Percentiles rank a stretch among this genome's conserved stretches.
Evolutionary conservation across 2,329 filamentous ascomycete genomes (phyloP).

Genomic region (Pezicula neosporulosa): DNA sequence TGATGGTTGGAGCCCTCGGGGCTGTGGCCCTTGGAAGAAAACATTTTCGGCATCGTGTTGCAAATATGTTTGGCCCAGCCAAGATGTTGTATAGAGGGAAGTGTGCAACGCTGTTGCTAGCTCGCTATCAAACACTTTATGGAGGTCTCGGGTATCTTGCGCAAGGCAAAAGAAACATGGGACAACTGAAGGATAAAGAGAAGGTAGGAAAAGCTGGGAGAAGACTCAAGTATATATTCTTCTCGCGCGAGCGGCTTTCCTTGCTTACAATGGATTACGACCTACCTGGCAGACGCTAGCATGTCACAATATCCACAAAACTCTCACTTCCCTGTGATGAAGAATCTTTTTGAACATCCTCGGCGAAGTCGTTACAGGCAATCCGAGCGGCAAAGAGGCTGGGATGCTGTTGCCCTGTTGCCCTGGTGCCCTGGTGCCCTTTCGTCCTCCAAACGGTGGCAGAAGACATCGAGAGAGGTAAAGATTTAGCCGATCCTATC

Average conservation of each 20-base stretch:
- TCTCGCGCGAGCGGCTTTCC: neutral
- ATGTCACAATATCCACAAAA: neutral
- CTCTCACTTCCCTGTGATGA: too few relatives aligned
- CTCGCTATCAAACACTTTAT: neutral
- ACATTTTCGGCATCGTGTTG: neutral
- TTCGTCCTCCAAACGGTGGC: too few relatives aligned
- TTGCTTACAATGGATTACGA: too few relatives aligned
- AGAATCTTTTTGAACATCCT: too few relatives aligned
- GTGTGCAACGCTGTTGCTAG: too few relatives aligned
- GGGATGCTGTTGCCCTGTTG: too few relatives aligned
- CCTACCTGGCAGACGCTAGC: neutral
- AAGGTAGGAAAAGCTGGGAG: neutral
- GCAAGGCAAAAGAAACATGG: neutral
- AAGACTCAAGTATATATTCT: neutral
- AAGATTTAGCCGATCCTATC: too few relatives aligned
- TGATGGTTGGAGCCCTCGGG: neutral
- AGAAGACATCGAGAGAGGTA: too few relatives aligned
- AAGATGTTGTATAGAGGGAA: neutral
- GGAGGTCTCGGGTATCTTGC: neutral
- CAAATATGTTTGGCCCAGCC: neutral
- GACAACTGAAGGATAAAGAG: neutral
- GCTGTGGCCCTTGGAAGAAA: neutral
- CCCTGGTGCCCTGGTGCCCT: too few relatives aligned
- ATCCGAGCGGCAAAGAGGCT: too few relatives aligned
- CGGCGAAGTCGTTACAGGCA: too few relatives aligned